Evolutionary conservation across 2,329 filamentous ascomycete genomes (phyloP).

Genomic region (Colletotrichum navitas): DNA sequence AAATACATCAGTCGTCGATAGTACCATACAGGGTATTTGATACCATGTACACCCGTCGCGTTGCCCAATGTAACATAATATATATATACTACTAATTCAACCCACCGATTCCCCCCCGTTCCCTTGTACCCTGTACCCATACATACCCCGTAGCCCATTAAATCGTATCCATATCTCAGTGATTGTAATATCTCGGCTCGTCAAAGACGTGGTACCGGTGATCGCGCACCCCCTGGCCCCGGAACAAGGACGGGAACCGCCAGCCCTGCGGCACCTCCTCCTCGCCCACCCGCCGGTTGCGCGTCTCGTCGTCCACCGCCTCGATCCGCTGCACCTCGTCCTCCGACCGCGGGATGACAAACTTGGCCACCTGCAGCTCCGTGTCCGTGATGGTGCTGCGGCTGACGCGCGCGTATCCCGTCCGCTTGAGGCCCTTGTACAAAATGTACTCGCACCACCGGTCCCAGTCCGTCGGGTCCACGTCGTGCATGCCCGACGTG

Average conservation of each 20-base stretch:
- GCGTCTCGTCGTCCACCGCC: conserved; percentile 62
- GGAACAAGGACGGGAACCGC: conserved; percentile 88
- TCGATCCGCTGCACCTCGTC: conserved; percentile 64
- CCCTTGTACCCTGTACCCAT: not conserved
- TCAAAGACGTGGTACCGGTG: conserved; percentile 97
- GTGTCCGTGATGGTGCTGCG: conserved; percentile 95
- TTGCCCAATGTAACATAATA: not conserved
- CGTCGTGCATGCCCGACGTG: conserved; percentile 91
- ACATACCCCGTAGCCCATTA: conserved; percentile 1
- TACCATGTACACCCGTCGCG: not conserved
- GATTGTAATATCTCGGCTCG: conserved; percentile 80
- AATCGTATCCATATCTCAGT: conserved; percentile 45
- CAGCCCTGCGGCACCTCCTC: conserved; percentile 80
- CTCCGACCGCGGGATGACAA: conserved; percentile 81
- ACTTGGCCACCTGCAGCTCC: conserved; percentile 96
- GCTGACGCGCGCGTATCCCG: conserved; percentile 90
- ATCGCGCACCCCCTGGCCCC: conserved; percentile 86
- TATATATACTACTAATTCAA: no score
- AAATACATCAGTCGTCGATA: not conserved
- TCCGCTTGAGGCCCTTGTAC: conserved; percentile 87
- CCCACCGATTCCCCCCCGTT: no score
- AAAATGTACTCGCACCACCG: conserved; percentile 99
- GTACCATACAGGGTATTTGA: not conserved
- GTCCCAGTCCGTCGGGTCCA: conserved; percentile 94
- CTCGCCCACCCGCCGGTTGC: conserved; percentile 74